These are phyloP conservation scores for Hymenoscyphus albidus DNA, from an alignment of 2,329 filamentous ascomycete genomes.

Conservation along the genomic window DNA sequence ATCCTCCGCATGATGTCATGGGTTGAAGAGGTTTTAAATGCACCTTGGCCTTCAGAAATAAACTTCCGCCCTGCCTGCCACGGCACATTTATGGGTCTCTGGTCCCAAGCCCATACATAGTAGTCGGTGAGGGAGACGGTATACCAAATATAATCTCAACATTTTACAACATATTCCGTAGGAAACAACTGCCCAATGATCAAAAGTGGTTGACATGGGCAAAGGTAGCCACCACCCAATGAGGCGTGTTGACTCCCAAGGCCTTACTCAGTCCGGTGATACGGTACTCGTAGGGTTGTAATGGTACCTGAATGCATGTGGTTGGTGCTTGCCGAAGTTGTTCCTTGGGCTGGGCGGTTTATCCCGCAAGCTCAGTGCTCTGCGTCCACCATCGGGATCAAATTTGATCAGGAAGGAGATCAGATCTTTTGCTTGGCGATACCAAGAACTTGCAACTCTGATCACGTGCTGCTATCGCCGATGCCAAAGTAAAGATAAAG, in stretches of 20 bases:
- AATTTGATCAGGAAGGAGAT: constrained; percentile 1
- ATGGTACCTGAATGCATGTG: neutral
- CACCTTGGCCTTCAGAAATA: neutral
- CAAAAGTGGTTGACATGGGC: too few relatives aligned
- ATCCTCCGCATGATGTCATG: neutral
- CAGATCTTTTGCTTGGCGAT: neutral
- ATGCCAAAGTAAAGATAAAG: neutral
- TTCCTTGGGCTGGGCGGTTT: neutral
- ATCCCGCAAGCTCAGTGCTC: neutral
- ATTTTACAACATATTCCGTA: too few relatives aligned
- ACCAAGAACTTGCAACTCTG: neutral
- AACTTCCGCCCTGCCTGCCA: neutral
- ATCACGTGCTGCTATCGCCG: neutral
- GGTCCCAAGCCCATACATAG: neutral
- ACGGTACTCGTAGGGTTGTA: neutral
- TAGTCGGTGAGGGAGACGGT: neutral
- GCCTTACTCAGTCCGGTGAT: neutral
- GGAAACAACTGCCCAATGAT: too few relatives aligned
- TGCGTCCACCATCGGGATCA: neutral
- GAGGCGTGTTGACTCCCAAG: neutral
- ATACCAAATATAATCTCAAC: neutral
- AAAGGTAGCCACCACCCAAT: neutral
- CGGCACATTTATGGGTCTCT: neutral
- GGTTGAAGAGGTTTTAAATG: neutral
- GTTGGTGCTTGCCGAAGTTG: neutral